Evolutionary conservation across 169 alveolate genomes (phyloP).

Genomic region (Pseudocohnilembus persalinus): DNA sequence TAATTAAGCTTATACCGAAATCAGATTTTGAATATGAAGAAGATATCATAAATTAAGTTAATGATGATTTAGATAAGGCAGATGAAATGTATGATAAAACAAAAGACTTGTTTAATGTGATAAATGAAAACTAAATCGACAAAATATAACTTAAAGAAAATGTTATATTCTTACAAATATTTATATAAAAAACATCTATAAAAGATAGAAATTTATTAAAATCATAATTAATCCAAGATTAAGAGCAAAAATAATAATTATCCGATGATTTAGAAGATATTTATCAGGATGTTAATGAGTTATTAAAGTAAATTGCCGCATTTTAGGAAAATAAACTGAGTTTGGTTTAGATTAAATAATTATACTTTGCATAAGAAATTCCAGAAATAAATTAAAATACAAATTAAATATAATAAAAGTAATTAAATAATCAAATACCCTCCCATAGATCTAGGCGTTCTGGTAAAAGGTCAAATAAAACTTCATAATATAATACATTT

Average conservation of each 20-base stretch:
- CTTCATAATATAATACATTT: too few species aligned
- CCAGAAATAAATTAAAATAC: too few species aligned
- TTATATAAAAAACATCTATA: too few species aligned
- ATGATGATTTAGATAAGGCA: neutral
- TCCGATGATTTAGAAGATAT: neutral
- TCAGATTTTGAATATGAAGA: neutral
- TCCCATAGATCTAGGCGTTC: too few species aligned
- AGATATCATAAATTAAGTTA: neutral
- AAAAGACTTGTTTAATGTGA: neutral
- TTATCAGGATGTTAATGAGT: neutral
- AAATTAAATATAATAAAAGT: too few species aligned
- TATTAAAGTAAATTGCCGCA: neutral
- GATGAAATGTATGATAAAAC: neutral
- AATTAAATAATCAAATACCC: too few species aligned
- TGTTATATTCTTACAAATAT: too few species aligned
- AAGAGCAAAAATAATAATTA: neutral
- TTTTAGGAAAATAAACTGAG: neutral
- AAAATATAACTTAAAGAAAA: neutral
- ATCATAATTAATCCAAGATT: neutral
- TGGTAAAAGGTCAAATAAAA: too few species aligned
- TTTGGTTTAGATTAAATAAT: neutral
- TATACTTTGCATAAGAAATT: too few species aligned
- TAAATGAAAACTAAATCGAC: neutral
- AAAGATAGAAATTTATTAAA: neutral
- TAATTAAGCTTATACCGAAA: neutral